Percentiles rank a stretch among this genome's conserved stretches.
Conservation (phyloP, 2,329 filamentous ascomycete species). For the Blastomyces parvus region DNA sequence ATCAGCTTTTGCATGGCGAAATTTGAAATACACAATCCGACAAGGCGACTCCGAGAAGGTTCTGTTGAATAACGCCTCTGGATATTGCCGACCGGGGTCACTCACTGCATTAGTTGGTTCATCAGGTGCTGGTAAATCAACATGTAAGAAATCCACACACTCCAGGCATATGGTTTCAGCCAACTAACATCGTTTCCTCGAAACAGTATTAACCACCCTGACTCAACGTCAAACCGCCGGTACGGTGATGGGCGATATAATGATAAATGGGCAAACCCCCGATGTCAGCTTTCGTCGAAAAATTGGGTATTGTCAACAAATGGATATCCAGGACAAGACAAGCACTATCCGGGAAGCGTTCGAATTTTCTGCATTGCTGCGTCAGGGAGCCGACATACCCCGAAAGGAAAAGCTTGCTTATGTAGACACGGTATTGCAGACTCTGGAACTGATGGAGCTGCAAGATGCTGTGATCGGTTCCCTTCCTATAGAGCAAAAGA, state of each 20-base stretch:
- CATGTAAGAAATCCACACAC: constrained; percentile 18
- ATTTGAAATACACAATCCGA: constrained; percentile 58
- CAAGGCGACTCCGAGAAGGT: constrained; percentile 48
- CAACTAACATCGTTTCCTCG: constrained; percentile 37
- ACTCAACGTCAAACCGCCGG: constrained; percentile 59
- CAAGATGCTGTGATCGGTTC: constrained; percentile 53
- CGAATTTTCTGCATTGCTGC: constrained; percentile 53
- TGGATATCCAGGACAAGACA: constrained; percentile 57
- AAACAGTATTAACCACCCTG: constrained; percentile 58
- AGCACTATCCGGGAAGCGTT: constrained; percentile 56
- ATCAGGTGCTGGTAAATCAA: constrained; percentile 61
- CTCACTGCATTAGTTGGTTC: constrained; percentile 71
- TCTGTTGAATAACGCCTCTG: constrained; percentile 56
- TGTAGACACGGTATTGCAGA: constrained; percentile 51
- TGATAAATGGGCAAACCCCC: constrained; percentile 52
- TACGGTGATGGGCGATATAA: constrained; percentile 50
- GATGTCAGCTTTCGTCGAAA: constrained; percentile 52
- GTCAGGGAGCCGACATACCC: constrained; percentile 44
- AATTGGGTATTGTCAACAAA: constrained; percentile 60
- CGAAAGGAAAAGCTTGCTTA: constrained; percentile 51
- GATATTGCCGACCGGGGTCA: constrained; percentile 64
- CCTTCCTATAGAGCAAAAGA: constrained; percentile 56
- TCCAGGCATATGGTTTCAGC: background rate
- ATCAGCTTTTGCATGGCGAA: constrained; percentile 56
- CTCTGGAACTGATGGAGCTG: constrained; percentile 51